Percentiles rank a stretch among this genome's conserved stretches.
These are phyloP conservation scores for Blastomyces gilchristii DNA, from an alignment of 2,329 filamentous ascomycete genomes.

Conservation along the genomic window DNA sequence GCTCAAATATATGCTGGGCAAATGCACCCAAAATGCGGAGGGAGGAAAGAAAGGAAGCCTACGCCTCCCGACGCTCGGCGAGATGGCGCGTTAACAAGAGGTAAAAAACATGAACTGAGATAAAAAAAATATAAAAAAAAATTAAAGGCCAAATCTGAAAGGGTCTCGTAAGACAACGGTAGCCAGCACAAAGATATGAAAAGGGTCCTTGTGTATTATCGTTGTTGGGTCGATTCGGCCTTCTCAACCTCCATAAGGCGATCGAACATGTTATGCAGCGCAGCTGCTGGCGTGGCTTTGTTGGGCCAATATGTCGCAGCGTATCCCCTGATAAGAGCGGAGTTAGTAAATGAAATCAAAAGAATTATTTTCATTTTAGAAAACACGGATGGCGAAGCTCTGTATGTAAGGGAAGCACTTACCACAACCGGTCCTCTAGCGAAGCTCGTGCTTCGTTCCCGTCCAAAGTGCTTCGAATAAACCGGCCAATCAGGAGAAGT, in stretches of 20 bases:
- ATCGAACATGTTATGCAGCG: conserved; percentile 16
- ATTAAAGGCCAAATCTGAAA: background rate
- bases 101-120: background rate
- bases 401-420: conserved; percentile 19
- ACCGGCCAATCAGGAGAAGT: conserved; percentile 38
- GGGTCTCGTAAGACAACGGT: background rate
- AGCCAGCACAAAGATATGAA: background rate
- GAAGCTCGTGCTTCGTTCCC: conserved; percentile 31
- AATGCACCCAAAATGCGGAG: background rate
- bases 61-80: background rate
- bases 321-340: conserved; percentile 29
- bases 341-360: background rate
- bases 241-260: conserved; percentile 12
- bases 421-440: conserved; percentile 38
- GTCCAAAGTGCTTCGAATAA: conserved; percentile 33
- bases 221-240: conserved; percentile 5
- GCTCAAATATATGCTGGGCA: conserved; percentile 1
- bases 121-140: background rate
- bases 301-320: conserved; percentile 40
- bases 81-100: background rate
- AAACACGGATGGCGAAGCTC: background rate
- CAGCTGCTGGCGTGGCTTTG: conserved; percentile 23
- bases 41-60: background rate
- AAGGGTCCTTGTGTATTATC: background rate
- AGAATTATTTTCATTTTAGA: background rate